Percentiles rank a stretch among this genome's conserved stretches.
phyloP scores from a whole-genome alignment of 2,329 filamentous ascomycete genomes.

The Xylariaceae sp. region DNA sequence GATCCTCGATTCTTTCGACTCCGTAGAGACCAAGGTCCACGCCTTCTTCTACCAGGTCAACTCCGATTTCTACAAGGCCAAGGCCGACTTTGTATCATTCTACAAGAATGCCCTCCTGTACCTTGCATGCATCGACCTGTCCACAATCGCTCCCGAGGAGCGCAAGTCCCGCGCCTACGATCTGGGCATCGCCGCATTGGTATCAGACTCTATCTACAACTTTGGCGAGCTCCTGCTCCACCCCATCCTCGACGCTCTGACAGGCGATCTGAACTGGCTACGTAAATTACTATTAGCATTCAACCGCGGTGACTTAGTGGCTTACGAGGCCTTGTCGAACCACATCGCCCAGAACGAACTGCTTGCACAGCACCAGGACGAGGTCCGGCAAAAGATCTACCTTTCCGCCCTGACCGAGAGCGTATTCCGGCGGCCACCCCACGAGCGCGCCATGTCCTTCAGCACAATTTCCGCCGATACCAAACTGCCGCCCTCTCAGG shows the following conservation, averaged over 20 bases:
- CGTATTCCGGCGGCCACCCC: constrained; percentile 90
- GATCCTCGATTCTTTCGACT: constrained; percentile 87
- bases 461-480: constrained; percentile 83
- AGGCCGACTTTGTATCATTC: constrained; percentile 90
- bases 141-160: constrained; percentile 67
- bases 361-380: constrained; percentile 71
- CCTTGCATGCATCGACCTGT: constrained; percentile 88
- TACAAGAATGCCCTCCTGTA: constrained; percentile 97
- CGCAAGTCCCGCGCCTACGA: constrained; percentile 83
- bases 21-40: constrained; percentile 91
- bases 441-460: constrained; percentile 94
- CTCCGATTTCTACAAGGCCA: constrained; percentile 89
- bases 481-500: constrained; percentile 83
- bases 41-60: constrained; percentile 95
- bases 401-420: constrained; percentile 93
- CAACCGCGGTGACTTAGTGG: constrained; percentile 86
- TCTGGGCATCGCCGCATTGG: constrained; percentile 83
- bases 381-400: constrained; percentile 96
- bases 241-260: constrained; percentile 85
- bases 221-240: constrained; percentile 98
- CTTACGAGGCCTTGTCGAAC: constrained; percentile 76
- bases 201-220: constrained; percentile 97
- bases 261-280: constrained; percentile 77
- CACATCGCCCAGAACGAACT: constrained; percentile 77
- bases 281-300: constrained; percentile 95